Evolutionary conservation across 2,329 filamentous ascomycete genomes (phyloP).

Genomic region (Claviceps fusiformis): DNA sequence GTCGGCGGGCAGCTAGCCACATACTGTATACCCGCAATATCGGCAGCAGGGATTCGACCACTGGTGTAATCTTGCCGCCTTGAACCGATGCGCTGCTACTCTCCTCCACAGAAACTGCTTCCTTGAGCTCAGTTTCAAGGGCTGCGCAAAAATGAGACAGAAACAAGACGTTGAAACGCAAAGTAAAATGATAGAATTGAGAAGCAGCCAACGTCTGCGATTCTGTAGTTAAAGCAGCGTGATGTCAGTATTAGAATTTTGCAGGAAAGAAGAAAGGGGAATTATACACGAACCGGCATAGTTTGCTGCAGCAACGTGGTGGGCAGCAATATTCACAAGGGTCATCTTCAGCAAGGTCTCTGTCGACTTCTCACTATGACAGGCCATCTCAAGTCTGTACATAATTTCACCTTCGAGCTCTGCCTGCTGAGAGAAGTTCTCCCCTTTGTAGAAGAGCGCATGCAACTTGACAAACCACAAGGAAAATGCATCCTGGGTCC

Average conservation of each 20-base stretch:
- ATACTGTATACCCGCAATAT: constrained; percentile 39
- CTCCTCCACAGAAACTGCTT: constrained; percentile 10
- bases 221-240: constrained; percentile 17
- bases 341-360: constrained; percentile 63
- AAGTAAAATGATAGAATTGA: constrained; percentile 47
- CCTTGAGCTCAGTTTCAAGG: constrained; percentile 52
- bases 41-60: constrained; percentile 32
- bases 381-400: constrained; percentile 57
- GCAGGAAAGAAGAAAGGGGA: neutral
- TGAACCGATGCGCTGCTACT: constrained; percentile 8
- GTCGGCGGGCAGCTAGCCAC: constrained; percentile 35
- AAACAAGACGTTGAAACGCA: constrained; percentile 66
- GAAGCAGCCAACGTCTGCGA: constrained; percentile 31
- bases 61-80: constrained; percentile 18
- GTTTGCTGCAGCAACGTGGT: constrained; percentile 45
- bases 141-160: constrained; percentile 59
- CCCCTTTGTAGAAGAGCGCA: constrained; percentile 67
- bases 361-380: constrained; percentile 54
- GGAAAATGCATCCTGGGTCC: constrained; percentile 50
- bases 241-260: neutral
- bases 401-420: constrained; percentile 81
- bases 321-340: constrained; percentile 75
- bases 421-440: constrained; percentile 58
- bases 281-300: constrained; percentile 19
- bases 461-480: constrained; percentile 81